Evolutionary conservation across 495 filamentous ascomycete species (phyloP).

Genomic region (Aspergillus sclerotiicarbonarius): DNA sequence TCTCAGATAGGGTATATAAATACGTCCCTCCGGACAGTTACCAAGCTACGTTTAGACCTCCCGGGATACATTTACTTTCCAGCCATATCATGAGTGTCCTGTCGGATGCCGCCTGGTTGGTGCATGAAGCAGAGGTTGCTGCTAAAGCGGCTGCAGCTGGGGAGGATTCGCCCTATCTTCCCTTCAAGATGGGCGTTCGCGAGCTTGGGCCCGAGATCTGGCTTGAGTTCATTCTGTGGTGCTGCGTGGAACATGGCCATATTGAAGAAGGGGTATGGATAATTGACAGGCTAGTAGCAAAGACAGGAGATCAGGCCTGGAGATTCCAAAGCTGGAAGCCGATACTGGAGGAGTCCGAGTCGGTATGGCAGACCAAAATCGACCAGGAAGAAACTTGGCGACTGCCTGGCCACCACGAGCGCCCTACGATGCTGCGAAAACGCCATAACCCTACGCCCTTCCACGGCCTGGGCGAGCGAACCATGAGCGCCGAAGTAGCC

Average conservation of each 20-base stretch:
- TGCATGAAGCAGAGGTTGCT: conserved; percentile 46
- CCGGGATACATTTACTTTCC: conserved; percentile 55
- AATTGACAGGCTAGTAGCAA: conserved; percentile 38
- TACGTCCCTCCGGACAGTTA: conserved; percentile 34
- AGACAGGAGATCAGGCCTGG: conserved; percentile 35
- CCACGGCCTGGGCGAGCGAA: conserved; percentile 46
- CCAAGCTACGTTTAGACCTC: conserved; percentile 49
- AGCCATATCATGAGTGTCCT: conserved; percentile 58
- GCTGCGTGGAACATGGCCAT: conserved; percentile 62
- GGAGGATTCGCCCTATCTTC: conserved; percentile 50
- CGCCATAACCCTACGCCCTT: conserved; percentile 26
- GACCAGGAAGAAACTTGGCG: conserved; percentile 36
- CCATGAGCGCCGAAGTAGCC: conserved; percentile 59
- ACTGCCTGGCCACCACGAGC: conserved; percentile 23
- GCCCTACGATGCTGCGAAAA: conserved; percentile 17
- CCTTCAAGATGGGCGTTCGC: conserved; percentile 49
- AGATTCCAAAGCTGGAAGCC: conserved; percentile 38
- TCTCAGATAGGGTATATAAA: conserved; percentile 60
- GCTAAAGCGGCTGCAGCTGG: conserved; percentile 45
- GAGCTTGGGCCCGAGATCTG: conserved; percentile 59
- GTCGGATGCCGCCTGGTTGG: conserved; percentile 60
- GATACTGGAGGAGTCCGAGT: conserved; percentile 26
- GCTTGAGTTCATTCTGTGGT: conserved; percentile 67
- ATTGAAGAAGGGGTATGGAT: conserved; percentile 52
- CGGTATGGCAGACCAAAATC: conserved; percentile 34